Evolutionary conservation across 768 basidiomycete species (phyloP).

Genomic region (Candolleomyces aberdarensis): DNA sequence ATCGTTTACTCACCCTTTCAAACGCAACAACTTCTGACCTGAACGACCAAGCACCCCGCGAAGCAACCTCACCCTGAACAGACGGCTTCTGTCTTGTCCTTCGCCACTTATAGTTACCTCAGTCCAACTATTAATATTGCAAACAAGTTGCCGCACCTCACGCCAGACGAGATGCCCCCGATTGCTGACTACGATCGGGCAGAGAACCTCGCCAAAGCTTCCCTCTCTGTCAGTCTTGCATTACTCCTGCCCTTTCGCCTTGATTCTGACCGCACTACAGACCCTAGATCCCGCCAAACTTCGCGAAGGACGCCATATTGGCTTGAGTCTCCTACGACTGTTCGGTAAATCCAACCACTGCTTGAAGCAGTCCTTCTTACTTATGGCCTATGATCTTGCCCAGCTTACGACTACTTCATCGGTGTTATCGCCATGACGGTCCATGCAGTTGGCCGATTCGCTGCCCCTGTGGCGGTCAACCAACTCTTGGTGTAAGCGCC

Average conservation of each 20-base stretch:
- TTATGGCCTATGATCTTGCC: neutral
- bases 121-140: too few species aligned
- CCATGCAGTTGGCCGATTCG: conserved; percentile 26
- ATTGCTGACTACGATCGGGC: conserved; percentile 60
- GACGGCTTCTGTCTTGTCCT: too few species aligned
- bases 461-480: conserved; percentile 41
- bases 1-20: too few species aligned
- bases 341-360: conserved; percentile 22
- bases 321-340: conserved; percentile 41
- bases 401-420: conserved; percentile 26
- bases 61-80: too few species aligned
- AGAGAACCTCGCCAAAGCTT: conserved; percentile 20
- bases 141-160: conserved; percentile 43
- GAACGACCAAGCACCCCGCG: too few species aligned
- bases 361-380: neutral
- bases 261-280: conserved; percentile 9
- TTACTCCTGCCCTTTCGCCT: neutral
- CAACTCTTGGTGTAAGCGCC: conserved; percentile 32
- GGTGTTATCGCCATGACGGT: conserved; percentile 24
- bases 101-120: too few species aligned
- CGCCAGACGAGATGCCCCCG: conserved; percentile 54
- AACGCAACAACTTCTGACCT: too few species aligned
- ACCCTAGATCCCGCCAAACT: conserved; percentile 39
- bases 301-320: conserved; percentile 39
- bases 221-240: conserved; percentile 20